phyloP scores from a whole-genome alignment of 768 basidiomycete genomes.

The Trametes cingulata region DNA sequence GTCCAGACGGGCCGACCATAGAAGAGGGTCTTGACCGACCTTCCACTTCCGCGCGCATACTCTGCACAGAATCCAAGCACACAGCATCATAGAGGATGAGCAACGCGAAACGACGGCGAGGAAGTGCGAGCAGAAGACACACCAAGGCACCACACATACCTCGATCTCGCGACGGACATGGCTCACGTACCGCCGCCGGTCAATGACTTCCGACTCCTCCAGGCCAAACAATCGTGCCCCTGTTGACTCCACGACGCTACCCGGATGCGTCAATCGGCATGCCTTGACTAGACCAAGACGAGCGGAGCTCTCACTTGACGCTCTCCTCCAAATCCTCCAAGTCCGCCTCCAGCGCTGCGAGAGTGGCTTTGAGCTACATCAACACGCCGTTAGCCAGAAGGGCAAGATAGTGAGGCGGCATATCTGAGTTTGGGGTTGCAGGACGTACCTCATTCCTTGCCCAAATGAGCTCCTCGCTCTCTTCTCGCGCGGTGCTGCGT shows the following conservation, averaged over 20 bases:
- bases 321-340: conserved; percentile 93
- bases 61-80: conserved; percentile 55
- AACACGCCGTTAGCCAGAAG: not conserved
- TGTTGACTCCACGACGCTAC: conserved; percentile 82
- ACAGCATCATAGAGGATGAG: not conserved
- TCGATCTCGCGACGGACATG: conserved; percentile 75
- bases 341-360: conserved; percentile 81
- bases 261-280: not conserved
- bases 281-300: not conserved
- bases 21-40: conserved; percentile 29
- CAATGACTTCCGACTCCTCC: conserved; percentile 71
- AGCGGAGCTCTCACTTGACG: conserved; percentile 60
- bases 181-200: conserved; percentile 74
- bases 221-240: conserved; percentile 86
- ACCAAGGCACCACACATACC: conserved; percentile 47
- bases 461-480: conserved; percentile 80
- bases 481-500: conserved; percentile 67
- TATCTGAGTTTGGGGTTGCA: not conserved
- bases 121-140: not conserved
- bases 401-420: not conserved
- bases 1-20: conserved; percentile 19
- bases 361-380: conserved; percentile 64
- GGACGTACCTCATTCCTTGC: conserved; percentile 69
- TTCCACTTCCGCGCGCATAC: conserved; percentile 68
- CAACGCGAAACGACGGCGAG: not conserved